Conservation (phyloP, 78 protist species). For the Goniomonas avonlea region DNA sequence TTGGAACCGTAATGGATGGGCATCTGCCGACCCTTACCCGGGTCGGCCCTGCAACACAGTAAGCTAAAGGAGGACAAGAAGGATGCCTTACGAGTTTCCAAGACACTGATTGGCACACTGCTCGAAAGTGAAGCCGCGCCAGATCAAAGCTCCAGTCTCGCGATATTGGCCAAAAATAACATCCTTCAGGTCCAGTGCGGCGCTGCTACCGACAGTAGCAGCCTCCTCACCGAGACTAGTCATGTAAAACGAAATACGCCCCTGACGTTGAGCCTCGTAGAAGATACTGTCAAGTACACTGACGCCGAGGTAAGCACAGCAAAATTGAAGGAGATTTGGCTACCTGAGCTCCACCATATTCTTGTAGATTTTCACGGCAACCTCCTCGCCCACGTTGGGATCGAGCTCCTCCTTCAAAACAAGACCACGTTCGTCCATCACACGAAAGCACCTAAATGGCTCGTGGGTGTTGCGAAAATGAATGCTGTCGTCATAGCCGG, state of each 20-base stretch:
- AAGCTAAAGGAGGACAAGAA: too few relatives aligned
- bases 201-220: not conserved
- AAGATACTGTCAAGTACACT: constrained; percentile 14
- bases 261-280: constrained; percentile 33
- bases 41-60: too few relatives aligned
- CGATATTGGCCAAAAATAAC: constrained; percentile 1
- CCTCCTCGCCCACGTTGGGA: too few relatives aligned
- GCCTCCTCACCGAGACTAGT: constrained; percentile 13
- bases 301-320: too few relatives aligned
- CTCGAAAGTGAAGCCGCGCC: constrained; percentile 75
- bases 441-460: too few relatives aligned
- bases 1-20: constrained; percentile 89
- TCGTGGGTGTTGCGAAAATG: too few relatives aligned
- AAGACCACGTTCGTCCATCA: too few relatives aligned
- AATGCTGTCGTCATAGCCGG: too few relatives aligned
- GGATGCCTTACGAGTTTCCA: constrained; percentile 41
- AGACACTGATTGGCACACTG: constrained; percentile 77
- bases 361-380: too few relatives aligned
- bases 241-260: constrained; percentile 25
- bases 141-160: constrained; percentile 45
- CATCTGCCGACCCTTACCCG: constrained; percentile 92
- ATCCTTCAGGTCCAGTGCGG: constrained; percentile 2
- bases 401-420: too few relatives aligned
- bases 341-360: too few relatives aligned
- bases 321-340: too few relatives aligned